Evolutionary conservation across 192 early-diverging fungal genomes (phyloP).

Genomic region (Linnemannia exigua): DNA sequence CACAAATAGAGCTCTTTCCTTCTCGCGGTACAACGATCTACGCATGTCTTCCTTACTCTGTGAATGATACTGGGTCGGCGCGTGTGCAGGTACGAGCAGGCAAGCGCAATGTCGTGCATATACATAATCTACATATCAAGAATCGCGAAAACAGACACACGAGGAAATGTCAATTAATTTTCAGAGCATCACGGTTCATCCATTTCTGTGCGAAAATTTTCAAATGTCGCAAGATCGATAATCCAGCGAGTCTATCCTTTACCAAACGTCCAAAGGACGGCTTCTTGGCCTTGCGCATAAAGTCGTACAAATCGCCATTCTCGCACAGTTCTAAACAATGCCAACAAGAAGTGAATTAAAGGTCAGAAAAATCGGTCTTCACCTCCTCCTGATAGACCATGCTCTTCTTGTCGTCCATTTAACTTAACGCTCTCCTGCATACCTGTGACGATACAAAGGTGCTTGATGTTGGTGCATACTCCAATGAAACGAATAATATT

Average conservation of each 20-base stretch:
- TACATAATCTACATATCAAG: slow-evolving; percentile 67
- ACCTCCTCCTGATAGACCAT: no score
- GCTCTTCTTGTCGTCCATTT: background rate
- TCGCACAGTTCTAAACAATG: slow-evolving; percentile 71
- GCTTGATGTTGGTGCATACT: slow-evolving; percentile 76
- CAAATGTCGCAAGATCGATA: no score
- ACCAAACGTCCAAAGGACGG: slow-evolving; percentile 76
- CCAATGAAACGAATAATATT: slow-evolving; percentile 85
- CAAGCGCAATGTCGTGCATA: slow-evolving; percentile 86
- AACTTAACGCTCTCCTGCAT: no score
- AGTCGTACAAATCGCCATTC: slow-evolving; percentile 84
- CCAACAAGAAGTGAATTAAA: background rate
- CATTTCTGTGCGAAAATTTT: no score
- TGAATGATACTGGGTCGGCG: slow-evolving; percentile 82
- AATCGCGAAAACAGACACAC: background rate
- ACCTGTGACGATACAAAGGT: slow-evolving; percentile 78
- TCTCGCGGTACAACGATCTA: background rate
- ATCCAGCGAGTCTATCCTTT: background rate
- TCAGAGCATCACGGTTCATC: no score
- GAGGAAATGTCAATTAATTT: background rate
- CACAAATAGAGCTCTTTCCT: background rate
- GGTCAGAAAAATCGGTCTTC: background rate
- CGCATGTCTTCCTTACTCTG: slow-evolving; percentile 57
- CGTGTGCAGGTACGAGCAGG: slow-evolving; percentile 79
- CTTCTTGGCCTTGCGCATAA: slow-evolving; percentile 73